Percentiles rank a stretch among this genome's conserved stretches.
These are phyloP conservation scores for Fusarium anthophilum DNA, from an alignment of 2,329 filamentous ascomycete genomes.

Conservation along the genomic window DNA sequence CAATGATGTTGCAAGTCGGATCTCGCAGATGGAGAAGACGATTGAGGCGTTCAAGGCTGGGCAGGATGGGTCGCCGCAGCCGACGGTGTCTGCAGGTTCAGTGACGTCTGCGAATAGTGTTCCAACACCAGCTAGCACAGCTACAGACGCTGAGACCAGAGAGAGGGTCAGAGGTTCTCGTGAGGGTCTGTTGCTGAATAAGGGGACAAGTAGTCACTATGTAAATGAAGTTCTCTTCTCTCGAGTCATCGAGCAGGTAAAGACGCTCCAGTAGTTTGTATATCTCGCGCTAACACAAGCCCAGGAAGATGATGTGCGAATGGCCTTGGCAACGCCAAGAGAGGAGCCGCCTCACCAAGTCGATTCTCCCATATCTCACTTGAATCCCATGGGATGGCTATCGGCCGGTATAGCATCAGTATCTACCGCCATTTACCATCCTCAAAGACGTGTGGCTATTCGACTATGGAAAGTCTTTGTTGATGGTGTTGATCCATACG, in stretches of 20 bases:
- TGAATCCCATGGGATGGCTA: conserved; percentile 48
- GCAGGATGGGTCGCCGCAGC: not conserved
- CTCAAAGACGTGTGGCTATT: conserved; percentile 40
- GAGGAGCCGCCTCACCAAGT: not conserved
- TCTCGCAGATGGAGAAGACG: conserved; percentile 48
- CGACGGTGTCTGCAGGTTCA: not conserved
- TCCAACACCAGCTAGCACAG: not conserved
- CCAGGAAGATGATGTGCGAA: conserved; percentile 40
- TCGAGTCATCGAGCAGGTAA: conserved; percentile 48
- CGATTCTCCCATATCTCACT: conserved; percentile 34
- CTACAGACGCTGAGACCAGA: not conserved
- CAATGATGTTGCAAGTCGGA: conserved; percentile 48
- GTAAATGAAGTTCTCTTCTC: conserved; percentile 51
- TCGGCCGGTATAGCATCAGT: conserved; percentile 36
- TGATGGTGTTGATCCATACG: conserved; percentile 42
- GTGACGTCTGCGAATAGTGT: not conserved
- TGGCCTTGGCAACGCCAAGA: conserved; percentile 33
- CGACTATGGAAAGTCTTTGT: conserved; percentile 46
- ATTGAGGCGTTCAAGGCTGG: conserved; percentile 22
- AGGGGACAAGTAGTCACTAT: conserved; percentile 48
- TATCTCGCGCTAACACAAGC: not conserved
- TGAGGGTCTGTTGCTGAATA: conserved; percentile 43
- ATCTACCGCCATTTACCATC: conserved; percentile 35
- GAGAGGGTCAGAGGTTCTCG: not conserved
- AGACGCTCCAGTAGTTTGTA: not conserved